A percentile compares a stretch with the other conserved stretches of the same genome.
phyloP scores from a whole-genome alignment of 306 rosid species.

The Pachyrhizus erosus region DNA sequence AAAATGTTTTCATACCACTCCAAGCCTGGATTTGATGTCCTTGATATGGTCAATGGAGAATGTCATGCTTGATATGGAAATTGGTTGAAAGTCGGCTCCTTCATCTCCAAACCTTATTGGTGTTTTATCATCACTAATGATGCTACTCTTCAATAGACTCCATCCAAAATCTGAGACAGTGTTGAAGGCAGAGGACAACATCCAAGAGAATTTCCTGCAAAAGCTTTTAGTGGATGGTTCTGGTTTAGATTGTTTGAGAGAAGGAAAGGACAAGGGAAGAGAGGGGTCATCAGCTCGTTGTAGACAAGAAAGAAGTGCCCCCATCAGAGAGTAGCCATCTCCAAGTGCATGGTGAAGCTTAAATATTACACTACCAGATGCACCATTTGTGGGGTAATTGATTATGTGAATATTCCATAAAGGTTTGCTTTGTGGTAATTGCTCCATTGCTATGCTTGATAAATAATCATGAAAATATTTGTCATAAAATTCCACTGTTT shows the following conservation, averaged over 20 bases:
- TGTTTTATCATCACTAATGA: slow-evolving; percentile 57
- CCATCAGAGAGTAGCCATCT: slow-evolving; percentile 73
- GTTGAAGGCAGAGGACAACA: slow-evolving; percentile 41
- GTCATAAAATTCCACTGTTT: slow-evolving; percentile 43
- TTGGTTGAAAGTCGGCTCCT: slow-evolving; percentile 46
- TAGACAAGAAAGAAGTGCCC: slow-evolving; percentile 65
- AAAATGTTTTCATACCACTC: slow-evolving; percentile 53
- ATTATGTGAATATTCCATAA: slow-evolving; percentile 65
- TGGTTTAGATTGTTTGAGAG: slow-evolving; percentile 23
- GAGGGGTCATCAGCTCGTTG: slow-evolving; percentile 58
- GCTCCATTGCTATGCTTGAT: slow-evolving; percentile 47
- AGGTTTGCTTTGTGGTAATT: slow-evolving; percentile 49
- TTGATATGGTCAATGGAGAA: slow-evolving; percentile 61
- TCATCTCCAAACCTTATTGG: slow-evolving; percentile 58
- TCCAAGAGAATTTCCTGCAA: background rate
- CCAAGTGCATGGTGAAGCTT: slow-evolving; percentile 73
- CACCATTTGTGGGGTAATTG: slow-evolving; percentile 54
- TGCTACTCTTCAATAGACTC: slow-evolving; percentile 50
- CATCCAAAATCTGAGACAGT: slow-evolving; percentile 54
- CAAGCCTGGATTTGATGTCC: slow-evolving; percentile 58
- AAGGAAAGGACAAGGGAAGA: slow-evolving; percentile 66
- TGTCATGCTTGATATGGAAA: slow-evolving; percentile 43
- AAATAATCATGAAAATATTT: slow-evolving; percentile 48
- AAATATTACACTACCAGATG: slow-evolving; percentile 49
- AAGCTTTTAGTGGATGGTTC: background rate